Base-by-base conservation (phyloP, 352 stramenopile species). In the Globisporangium nodosum region DNA sequence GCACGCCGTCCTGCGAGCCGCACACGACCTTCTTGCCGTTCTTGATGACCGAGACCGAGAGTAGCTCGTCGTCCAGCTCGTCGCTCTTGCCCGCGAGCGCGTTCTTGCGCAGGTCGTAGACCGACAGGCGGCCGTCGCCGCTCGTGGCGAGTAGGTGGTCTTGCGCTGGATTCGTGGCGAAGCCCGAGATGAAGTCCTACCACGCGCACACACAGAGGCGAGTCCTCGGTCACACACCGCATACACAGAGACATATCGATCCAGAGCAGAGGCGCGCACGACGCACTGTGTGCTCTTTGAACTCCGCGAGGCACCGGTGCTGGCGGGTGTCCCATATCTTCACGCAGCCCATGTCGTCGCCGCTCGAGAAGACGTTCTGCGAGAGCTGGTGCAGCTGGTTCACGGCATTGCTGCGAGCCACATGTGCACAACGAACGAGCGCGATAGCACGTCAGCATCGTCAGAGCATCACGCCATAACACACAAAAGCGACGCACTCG, bases 11-110 rank as follows among this genome's bases (percentile, higher is more conserved):
- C 60, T 98, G 92, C 39, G 90, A 98, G 48, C 96, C 96, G 63
- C 89, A 97, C 8, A 98, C 79, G 42, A 99, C 75, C 65, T 98
- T 99, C 49, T 81, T 78, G 31, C 92, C 94, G 61, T 96, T 85
- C 76, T 93, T 94, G 48, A 93, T 88, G 39, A 92, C 84, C 15
- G 63, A 65, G 39, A 90, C 72, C 2, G 71, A 90, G 27, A 90
- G 70, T 46, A 92, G 54, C 60, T 94, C 85, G 61, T 94, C 85
- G 37, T 94, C 82, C 37, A 94, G 60, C 54, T 94, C 85, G 52
- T 94, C 85, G 54, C 85, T 94, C 61, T 92, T 94, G 56, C 83
- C 81, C 24, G 71, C 70, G 48, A 92, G 68, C 20, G 71, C 76
- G 52, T 92, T 92, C 59, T 89, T 90, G 47, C 90, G 82, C 56